These are phyloP conservation scores for Termitomyces sp. DNA, from an alignment of 768 basidiomycete genomes.

Conservation along the genomic window DNA sequence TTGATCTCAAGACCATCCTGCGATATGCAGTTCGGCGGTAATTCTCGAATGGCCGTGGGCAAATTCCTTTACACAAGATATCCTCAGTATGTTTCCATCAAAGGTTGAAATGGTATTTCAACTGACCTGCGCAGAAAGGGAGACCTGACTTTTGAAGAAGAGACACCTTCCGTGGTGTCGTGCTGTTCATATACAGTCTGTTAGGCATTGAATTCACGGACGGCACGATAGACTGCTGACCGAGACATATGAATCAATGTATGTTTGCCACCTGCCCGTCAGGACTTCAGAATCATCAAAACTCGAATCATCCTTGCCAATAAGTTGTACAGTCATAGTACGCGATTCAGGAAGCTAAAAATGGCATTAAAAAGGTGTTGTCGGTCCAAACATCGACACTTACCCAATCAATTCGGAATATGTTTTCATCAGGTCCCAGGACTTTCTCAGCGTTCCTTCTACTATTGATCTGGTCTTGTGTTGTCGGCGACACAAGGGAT, in stretches of 20 bases:
- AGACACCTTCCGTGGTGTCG: conserved; percentile 51
- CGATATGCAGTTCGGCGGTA: conserved; percentile 40
- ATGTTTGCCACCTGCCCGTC: conserved; percentile 74
- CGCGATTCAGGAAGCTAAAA: conserved; percentile 59
- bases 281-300: conserved; percentile 74
- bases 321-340: conserved; percentile 65
- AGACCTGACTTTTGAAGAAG: conserved; percentile 36
- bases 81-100: background rate
- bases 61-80: conserved; percentile 31
- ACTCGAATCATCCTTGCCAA: conserved; percentile 75
- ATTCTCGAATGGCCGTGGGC: conserved; percentile 27
- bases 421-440: conserved; percentile 69
- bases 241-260: conserved; percentile 72
- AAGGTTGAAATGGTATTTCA: background rate
- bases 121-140: conserved; percentile 69
- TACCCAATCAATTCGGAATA: conserved; percentile 82
- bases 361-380: background rate
- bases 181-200: conserved; percentile 31
- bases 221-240: conserved; percentile 27
- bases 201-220: background rate
- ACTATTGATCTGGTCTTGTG: conserved; percentile 67
- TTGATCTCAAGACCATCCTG: conserved; percentile 72
- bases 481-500: conserved; percentile 49
- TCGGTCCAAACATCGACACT: background rate
- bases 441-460: conserved; percentile 66